Evolutionary conservation across 495 filamentous ascomycete species (phyloP).

Genomic region (Talaromyces adpressus): DNA sequence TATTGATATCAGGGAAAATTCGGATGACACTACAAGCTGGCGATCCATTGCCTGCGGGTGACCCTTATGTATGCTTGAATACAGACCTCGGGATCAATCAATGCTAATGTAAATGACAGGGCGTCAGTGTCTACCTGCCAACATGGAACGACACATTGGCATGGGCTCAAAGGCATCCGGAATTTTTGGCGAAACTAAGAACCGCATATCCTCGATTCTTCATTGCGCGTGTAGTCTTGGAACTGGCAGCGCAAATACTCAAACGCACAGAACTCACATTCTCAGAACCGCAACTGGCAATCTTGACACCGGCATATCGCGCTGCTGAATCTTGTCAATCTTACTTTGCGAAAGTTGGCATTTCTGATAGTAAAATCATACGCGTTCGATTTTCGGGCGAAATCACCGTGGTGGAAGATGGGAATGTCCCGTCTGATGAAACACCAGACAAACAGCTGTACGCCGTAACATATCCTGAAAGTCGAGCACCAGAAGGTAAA

Average conservation of each 20-base stretch:
- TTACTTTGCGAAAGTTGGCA: conserved; percentile 2
- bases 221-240: neutral
- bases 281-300: neutral
- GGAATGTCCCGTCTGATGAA: neutral
- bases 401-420: neutral
- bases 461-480: neutral
- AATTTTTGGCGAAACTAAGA: conserved; percentile 7
- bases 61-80: neutral
- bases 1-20: neutral
- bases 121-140: neutral
- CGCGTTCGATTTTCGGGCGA: neutral
- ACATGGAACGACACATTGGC: conserved; percentile 7
- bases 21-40: neutral
- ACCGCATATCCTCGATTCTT: conserved; percentile 14
- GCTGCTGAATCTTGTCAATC: conserved; percentile 1
- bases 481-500: neutral
- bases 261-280: neutral
- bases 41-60: neutral
- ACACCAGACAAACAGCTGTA: neutral
- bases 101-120: neutral
- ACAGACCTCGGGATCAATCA: neutral
- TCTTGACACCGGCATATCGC: neutral
- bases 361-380: neutral
- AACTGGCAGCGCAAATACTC: neutral
- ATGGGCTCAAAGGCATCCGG: neutral